Percentiles rank a stretch among this genome's conserved stretches.
phyloP scores from a whole-genome alignment of 2,329 filamentous ascomycete species.

The Colletotrichum somersetense region DNA sequence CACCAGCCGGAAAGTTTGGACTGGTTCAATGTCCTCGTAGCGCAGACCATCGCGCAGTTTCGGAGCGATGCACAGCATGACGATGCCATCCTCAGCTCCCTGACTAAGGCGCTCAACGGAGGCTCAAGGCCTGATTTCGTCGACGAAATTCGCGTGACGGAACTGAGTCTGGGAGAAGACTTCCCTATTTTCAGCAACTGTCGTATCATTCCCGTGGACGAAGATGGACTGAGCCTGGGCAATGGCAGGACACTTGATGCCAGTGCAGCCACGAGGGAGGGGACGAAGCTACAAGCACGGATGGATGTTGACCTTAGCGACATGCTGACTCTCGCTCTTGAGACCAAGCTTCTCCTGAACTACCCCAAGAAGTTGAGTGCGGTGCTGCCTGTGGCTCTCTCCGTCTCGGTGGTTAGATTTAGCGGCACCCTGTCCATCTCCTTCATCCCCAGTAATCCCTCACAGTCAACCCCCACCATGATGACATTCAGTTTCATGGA shows the following conservation, averaged over 20 bases:
- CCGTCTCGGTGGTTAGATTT: conserved; percentile 93
- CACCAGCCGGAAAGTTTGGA: conserved; percentile 97
- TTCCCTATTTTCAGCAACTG: conserved; percentile 99
- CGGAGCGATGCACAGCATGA: conserved; percentile 92
- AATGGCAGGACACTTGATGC: conserved; percentile 64
- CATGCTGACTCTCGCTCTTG: conserved; percentile 92
- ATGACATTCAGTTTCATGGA: conserved; percentile 95
- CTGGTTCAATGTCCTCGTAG: conserved; percentile 98
- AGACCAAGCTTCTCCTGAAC: conserved; percentile 94
- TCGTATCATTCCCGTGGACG: conserved; percentile 90
- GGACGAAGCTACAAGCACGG: conserved; percentile 86
- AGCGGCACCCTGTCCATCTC: conserved; percentile 94
- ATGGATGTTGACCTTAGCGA: conserved; percentile 99
- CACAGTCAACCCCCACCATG: conserved; percentile 81
- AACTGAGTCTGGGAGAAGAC: conserved; percentile 94
- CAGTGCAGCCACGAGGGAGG: conserved; percentile 67
- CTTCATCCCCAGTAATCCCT: conserved; percentile 83
- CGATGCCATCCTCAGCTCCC: conserved; percentile 86
- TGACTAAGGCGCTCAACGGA: conserved; percentile 91
- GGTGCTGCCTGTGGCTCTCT: conserved; percentile 89
- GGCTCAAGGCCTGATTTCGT: conserved; percentile 88
- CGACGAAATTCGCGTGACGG: conserved; percentile 92
- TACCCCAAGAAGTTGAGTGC: conserved; percentile 92
- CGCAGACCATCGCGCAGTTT: conserved; percentile 96
- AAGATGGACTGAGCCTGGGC: conserved; percentile 75